Conservation (phyloP, 306 rosid species). For the Citrullus colocynthis region DNA sequence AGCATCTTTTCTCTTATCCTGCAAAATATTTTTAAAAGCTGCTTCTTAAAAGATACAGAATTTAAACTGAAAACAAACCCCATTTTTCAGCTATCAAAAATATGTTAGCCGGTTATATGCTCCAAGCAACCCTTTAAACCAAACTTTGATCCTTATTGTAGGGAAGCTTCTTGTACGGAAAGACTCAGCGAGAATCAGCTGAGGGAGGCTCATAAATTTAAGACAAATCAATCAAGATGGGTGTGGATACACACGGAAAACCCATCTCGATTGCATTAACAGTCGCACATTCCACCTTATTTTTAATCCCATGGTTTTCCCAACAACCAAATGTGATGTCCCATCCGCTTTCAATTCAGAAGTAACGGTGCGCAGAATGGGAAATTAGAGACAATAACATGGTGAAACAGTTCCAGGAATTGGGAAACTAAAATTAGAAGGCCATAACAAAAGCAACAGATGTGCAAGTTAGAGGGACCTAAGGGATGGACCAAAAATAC, state of each 20-base stretch:
- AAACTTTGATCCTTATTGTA: background rate
- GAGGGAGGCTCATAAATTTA: background rate
- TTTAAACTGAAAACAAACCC: background rate
- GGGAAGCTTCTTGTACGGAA: background rate
- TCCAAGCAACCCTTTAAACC: background rate
- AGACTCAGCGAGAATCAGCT: background rate
- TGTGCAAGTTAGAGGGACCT: conserved; percentile 9
- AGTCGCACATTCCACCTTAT: background rate
- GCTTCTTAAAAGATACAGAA: background rate
- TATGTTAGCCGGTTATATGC: background rate
- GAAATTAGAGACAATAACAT: background rate
- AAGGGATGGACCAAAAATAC: conserved; percentile 11
- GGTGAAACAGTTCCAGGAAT: background rate
- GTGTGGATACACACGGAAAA: background rate
- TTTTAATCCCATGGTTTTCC: background rate
- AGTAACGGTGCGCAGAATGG: background rate
- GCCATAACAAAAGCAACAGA: conserved; percentile 2
- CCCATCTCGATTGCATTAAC: background rate
- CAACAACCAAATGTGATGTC: background rate
- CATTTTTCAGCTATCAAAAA: background rate
- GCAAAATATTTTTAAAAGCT: conserved; percentile 8
- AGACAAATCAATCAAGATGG: background rate
- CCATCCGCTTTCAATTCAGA: background rate
- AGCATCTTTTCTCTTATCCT: conserved; percentile 99
- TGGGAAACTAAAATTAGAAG: background rate